These are phyloP conservation scores for Fraxinus angustifolia DNA, from an alignment of 305 asterid genomes.

Conservation along the genomic window DNA sequence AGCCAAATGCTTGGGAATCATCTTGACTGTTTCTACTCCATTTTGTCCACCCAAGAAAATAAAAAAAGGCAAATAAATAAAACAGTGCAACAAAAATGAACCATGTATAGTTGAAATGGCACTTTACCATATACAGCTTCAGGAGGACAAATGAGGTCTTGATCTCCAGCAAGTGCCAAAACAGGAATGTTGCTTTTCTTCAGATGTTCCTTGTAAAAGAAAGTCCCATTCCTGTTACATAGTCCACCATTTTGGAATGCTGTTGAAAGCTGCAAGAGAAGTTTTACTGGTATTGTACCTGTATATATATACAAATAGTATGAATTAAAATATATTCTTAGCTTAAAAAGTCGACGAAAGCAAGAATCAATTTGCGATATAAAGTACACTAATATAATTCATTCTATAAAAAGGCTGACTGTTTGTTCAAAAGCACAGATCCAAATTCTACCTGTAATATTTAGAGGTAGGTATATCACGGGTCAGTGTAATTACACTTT, in stretches of 20 bases:
- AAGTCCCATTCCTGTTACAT: conserved; percentile 66
- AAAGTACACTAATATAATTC: not conserved
- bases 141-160: conserved; percentile 88
- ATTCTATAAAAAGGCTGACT: not conserved
- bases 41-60: not conserved
- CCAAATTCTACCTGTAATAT: not conserved
- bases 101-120: not conserved
- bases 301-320: not conserved
- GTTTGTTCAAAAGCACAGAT: not conserved
- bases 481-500: not conserved
- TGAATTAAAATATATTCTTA: not conserved
- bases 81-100: not conserved
- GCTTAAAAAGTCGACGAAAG: not conserved
- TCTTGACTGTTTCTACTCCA: conserved; percentile 66
- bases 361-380: not conserved
- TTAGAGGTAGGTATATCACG: not conserved
- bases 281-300: conserved; percentile 89
- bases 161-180: conserved; percentile 84
- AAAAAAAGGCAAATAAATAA: conserved; percentile 2
- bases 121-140: conserved; percentile 74
- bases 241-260: conserved; percentile 84
- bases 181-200: conserved; percentile 60
- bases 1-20: conserved; percentile 24
- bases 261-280: conserved; percentile 69
- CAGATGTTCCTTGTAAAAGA: conserved; percentile 76